A percentile compares a stretch with the other conserved stretches of the same genome.
Evolutionary conservation across 306 rosid genomes (phyloP).

Genomic region (Vigna angularis): DNA sequence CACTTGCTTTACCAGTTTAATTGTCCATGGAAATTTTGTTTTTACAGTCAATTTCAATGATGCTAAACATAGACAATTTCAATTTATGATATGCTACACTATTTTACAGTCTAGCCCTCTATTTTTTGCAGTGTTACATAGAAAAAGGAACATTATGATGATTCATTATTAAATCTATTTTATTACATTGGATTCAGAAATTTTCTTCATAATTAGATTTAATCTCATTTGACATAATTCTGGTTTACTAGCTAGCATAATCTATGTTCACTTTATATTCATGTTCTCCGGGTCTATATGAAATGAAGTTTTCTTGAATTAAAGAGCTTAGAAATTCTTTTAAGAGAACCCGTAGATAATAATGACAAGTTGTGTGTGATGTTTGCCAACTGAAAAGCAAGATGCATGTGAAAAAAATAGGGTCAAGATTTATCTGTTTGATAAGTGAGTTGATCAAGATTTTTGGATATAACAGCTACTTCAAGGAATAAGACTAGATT

Average conservation of each 20-base stretch:
- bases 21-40: slow-evolving; percentile 10
- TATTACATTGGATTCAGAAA: not conserved
- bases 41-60: not conserved
- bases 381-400: not conserved
- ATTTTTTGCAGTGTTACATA: slow-evolving; percentile 1
- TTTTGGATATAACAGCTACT: not conserved
- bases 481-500: too few species aligned
- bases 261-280: not conserved
- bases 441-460: not conserved
- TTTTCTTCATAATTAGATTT: not conserved
- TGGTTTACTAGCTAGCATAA: not conserved
- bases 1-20: slow-evolving; percentile 2
- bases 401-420: not conserved
- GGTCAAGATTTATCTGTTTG: not conserved
- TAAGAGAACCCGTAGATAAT: not conserved
- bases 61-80: not conserved
- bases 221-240: slow-evolving; percentile 2
- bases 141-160: not conserved
- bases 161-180: not conserved
- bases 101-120: slow-evolving; percentile 10
- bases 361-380: too few species aligned
- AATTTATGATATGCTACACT: not conserved
- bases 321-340: not conserved
- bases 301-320: slow-evolving; percentile 6
- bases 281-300: too few species aligned